Evolutionary conservation across 2,329 filamentous ascomycete genomes (phyloP).

Genomic region (Westerdykella aurantiaca): DNA sequence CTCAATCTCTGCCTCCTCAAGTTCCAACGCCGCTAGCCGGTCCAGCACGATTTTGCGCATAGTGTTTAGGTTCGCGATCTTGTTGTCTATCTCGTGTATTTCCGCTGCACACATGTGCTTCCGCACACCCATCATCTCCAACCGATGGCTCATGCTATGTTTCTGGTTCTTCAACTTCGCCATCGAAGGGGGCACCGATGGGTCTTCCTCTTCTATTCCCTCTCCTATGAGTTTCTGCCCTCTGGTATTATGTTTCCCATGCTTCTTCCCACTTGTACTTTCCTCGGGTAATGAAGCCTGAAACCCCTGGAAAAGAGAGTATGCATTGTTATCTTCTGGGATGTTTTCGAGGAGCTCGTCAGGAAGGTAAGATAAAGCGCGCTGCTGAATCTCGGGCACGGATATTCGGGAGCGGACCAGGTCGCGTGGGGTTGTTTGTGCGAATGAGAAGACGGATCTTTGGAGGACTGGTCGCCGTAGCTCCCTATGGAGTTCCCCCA

Average conservation of each 20-base stretch:
- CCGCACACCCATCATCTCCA: constrained; percentile 85
- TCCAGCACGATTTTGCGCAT: constrained; percentile 93
- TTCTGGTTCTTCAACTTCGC: constrained; percentile 74
- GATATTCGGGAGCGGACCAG: constrained; percentile 88
- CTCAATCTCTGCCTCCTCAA: constrained; percentile 84
- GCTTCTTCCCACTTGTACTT: constrained; percentile 52
- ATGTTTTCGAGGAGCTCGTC: constrained; percentile 88
- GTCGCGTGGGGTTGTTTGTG: constrained; percentile 87
- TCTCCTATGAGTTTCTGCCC: constrained; percentile 66
- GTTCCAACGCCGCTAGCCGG: constrained; percentile 75
- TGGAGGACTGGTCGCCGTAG: constrained; percentile 78
- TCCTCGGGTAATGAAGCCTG: constrained; percentile 78
- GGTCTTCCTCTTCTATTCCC: constrained; percentile 53
- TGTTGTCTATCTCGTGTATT: constrained; percentile 93
- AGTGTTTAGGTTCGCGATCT: constrained; percentile 84
- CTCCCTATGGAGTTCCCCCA: constrained; percentile 85
- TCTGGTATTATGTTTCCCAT: constrained; percentile 63
- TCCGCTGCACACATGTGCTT: constrained; percentile 98
- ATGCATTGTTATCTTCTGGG: constrained; percentile 76
- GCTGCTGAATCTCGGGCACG: constrained; percentile 85
- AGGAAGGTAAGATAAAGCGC: constrained; percentile 78
- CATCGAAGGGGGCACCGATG: constrained; percentile 60
- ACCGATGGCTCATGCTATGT: constrained; percentile 69
- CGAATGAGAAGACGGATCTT: constrained; percentile 84
- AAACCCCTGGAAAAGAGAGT: constrained; percentile 95